A percentile compares a stretch with the other conserved stretches of the same genome.
These are phyloP conservation scores for Cladophialophora exuberans DNA, from an alignment of 2,329 filamentous ascomycete species.

Conservation along the genomic window DNA sequence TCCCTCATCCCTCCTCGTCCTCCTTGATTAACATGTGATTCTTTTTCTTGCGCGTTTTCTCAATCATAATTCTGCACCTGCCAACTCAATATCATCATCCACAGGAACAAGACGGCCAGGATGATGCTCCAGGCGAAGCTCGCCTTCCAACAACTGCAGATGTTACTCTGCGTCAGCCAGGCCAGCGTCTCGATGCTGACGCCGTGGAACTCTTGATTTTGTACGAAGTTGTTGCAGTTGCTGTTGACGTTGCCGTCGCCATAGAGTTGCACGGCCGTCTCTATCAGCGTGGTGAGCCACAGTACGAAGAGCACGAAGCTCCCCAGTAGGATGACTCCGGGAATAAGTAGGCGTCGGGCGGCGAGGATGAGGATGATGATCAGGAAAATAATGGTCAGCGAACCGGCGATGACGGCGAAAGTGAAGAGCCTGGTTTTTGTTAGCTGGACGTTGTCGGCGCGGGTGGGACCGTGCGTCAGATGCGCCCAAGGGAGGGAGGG, in stretches of 20 bases:
- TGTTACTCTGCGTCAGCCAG: constrained; percentile 65
- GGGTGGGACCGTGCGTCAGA: too few species aligned
- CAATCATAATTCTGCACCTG: constrained; percentile 54
- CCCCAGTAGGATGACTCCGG: constrained; percentile 62
- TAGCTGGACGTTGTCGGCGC: neutral
- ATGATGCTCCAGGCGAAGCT: constrained; percentile 67
- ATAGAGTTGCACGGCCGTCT: constrained; percentile 65
- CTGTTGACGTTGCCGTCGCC: constrained; percentile 60
- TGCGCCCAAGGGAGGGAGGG: neutral
- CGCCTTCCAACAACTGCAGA: constrained; percentile 67
- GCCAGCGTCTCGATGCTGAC: constrained; percentile 60
- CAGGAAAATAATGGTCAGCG: constrained; percentile 62
- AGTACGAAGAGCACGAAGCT: constrained; percentile 65
- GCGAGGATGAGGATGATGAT: constrained; percentile 61
- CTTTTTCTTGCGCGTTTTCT: neutral
- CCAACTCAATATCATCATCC: constrained; percentile 67
- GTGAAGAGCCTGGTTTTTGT: constrained; percentile 61
- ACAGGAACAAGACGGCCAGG: constrained; percentile 65
- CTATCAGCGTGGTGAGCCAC: constrained; percentile 65
- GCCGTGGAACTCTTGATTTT: constrained; percentile 49
- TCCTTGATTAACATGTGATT: too few species aligned
- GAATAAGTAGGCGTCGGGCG: constrained; percentile 59
- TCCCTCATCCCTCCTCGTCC: neutral
- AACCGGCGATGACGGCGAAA: constrained; percentile 62
- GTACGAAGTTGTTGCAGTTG: constrained; percentile 62